Evolutionary conservation across 176 grass and related monocot species (phyloP).

Genomic region (Alloteropsis semialata): DNA sequence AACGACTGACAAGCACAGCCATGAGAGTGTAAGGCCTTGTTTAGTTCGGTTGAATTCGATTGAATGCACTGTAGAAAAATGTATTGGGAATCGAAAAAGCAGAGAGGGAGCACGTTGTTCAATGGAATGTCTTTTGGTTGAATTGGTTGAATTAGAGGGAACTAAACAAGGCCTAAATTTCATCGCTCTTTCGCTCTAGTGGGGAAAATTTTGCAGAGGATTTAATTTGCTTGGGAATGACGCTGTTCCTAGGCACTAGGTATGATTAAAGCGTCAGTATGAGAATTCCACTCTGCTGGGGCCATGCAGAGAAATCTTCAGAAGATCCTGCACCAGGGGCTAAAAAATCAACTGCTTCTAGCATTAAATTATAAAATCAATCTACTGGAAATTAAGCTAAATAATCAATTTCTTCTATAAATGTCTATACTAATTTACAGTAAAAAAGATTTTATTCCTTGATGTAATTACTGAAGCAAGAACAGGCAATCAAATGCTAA

Average conservation of each 20-base stretch:
- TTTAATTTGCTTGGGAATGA: constrained; percentile 5
- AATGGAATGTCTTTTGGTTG: no score
- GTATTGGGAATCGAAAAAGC: no score
- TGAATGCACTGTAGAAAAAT: no score
- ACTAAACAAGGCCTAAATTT: no score
- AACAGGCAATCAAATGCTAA: background rate
- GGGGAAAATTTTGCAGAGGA: background rate
- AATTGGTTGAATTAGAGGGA: no score
- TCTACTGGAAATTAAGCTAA: background rate
- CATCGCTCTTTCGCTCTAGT: background rate
- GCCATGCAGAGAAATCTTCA: constrained; percentile 3
- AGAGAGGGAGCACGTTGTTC: no score
- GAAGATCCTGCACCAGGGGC: background rate
- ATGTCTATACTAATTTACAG: background rate
- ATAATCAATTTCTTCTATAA: background rate
- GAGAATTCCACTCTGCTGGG: background rate
- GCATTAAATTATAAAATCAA: background rate
- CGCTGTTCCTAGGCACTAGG: background rate
- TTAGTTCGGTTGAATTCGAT: no score
- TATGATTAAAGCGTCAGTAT: background rate
- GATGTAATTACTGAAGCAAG: background rate
- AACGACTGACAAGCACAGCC: constrained; percentile 6
- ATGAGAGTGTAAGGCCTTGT: background rate
- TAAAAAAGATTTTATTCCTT: background rate
- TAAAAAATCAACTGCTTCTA: background rate